Evolutionary conservation across 768 basidiomycete species (phyloP).

Genomic region (Pisolithus sp.): DNA sequence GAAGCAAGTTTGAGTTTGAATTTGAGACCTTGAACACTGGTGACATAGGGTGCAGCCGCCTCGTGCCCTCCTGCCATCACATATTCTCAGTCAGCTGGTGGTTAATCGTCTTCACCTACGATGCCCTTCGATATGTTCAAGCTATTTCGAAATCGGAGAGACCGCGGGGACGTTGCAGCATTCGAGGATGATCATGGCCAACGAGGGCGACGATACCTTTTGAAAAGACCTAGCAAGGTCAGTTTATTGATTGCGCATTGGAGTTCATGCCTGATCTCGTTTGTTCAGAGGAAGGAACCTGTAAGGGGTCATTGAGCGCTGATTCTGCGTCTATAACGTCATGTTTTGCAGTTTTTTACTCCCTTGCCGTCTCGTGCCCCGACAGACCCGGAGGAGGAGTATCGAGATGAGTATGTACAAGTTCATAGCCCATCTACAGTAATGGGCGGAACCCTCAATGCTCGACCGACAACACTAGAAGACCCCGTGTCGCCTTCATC

Average conservation of each 20-base stretch:
- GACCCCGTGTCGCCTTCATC: slow-evolving; percentile 15
- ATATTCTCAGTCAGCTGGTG: slow-evolving; percentile 11
- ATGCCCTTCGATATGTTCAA: slow-evolving; percentile 35
- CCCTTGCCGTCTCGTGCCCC: slow-evolving; percentile 28
- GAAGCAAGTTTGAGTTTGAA: no score
- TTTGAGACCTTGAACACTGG: no score
- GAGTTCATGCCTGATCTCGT: slow-evolving; percentile 9
- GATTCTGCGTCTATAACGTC: slow-evolving; percentile 5
- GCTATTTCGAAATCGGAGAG: slow-evolving; percentile 25
- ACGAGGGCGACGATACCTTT: slow-evolving; percentile 16
- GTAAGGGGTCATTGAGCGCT: slow-evolving; percentile 14
- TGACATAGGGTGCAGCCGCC: slow-evolving; percentile 15
- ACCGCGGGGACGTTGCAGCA: slow-evolving; percentile 19
- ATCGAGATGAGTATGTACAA: slow-evolving; percentile 25
- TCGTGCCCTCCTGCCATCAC: slow-evolving; percentile 20
- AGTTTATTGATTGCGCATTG: slow-evolving; percentile 4
- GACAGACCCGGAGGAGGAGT: slow-evolving; percentile 24
- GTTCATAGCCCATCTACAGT: slow-evolving; percentile 27
- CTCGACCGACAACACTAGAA: slow-evolving; percentile 22
- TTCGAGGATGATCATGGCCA: slow-evolving; percentile 24
- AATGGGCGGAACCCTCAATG: slow-evolving; percentile 28
- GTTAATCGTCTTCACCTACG: slow-evolving; percentile 15
- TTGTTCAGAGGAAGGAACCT: slow-evolving; percentile 26
- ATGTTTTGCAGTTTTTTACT: slow-evolving; percentile 23
- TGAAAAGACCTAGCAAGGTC: slow-evolving; percentile 25